Conservation (phyloP, 1,284 basidiomycete genomes). For the Sutorius eximius region DNA sequence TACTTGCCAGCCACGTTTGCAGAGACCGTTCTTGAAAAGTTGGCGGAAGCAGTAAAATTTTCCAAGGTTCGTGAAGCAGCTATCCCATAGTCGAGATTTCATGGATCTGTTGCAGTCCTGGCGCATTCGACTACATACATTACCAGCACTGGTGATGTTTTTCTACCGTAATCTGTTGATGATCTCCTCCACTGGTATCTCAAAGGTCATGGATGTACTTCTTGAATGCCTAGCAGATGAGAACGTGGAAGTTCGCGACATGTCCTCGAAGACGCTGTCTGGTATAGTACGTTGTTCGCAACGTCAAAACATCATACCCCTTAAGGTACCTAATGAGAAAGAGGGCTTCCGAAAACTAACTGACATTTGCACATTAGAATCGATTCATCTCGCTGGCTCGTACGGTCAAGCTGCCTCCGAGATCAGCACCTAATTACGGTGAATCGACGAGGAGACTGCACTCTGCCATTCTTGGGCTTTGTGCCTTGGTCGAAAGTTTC, state of each 20-base stretch:
- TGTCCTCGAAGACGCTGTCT: conserved; percentile 87
- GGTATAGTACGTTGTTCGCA: conserved; percentile 94
- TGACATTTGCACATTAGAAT: conserved; percentile 48
- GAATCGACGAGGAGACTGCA: conserved; percentile 78
- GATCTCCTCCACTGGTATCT: conserved; percentile 65
- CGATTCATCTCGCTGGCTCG: conserved; percentile 72
- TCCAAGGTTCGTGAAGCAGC: conserved; percentile 52
- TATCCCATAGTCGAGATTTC: conserved; percentile 1
- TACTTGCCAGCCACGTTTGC: conserved; percentile 63
- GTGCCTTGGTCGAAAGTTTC: conserved; percentile 76
- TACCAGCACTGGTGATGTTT: conserved; percentile 78
- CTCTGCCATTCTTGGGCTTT: conserved; percentile 88
- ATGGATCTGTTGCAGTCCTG: conserved; percentile 55
- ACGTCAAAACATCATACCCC: conserved; percentile 80
- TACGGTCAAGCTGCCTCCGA: conserved; percentile 66
- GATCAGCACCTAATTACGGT: conserved; percentile 73
- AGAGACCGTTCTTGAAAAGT: conserved; percentile 56
- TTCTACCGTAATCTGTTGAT: conserved; percentile 84
- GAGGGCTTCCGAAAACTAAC: not conserved
- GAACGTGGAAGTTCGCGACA: conserved; percentile 93
- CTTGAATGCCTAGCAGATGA: conserved; percentile 85
- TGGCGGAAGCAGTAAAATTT: conserved; percentile 66
- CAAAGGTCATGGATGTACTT: conserved; percentile 76
- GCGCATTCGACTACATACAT: conserved; percentile 73
- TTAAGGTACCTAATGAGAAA: conserved; percentile 59